These are phyloP conservation scores for Sporothrix pallida DNA, from an alignment of 2,329 filamentous ascomycete species.

Conservation along the genomic window DNA sequence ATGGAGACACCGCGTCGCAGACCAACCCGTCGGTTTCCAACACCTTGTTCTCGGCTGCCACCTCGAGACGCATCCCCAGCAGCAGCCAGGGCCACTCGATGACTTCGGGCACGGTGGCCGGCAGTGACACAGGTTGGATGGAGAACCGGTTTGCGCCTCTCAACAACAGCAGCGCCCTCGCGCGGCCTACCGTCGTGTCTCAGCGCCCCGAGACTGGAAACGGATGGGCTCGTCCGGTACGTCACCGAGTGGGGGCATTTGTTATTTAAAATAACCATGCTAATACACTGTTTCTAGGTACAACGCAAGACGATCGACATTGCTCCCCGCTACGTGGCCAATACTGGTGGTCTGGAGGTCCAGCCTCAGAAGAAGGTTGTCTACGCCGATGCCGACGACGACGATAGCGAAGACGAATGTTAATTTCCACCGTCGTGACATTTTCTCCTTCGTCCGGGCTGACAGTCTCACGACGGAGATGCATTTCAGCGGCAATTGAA, in stretches of 20 bases:
- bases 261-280: background rate
- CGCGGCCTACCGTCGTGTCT: background rate
- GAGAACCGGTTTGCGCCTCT: slow-evolving; percentile 28
- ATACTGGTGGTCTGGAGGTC: slow-evolving; percentile 13
- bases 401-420: slow-evolving; percentile 37
- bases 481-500: too few species aligned
- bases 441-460: too few species aligned
- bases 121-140: slow-evolving; percentile 28
- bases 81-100: slow-evolving; percentile 21
- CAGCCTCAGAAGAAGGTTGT: slow-evolving; percentile 7
- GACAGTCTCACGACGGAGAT: too few species aligned
- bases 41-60: slow-evolving; percentile 5
- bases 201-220: slow-evolving; percentile 1
- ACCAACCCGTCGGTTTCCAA: background rate
- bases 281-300: slow-evolving; percentile 13
- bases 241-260: background rate
- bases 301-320: slow-evolving; percentile 31
- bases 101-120: background rate
- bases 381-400: slow-evolving; percentile 35
- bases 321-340: slow-evolving; percentile 33
- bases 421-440: background rate
- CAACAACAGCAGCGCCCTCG: background rate
- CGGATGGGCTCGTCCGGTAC: slow-evolving; percentile 39
- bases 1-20: background rate
- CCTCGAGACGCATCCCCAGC: too few species aligned